These are phyloP conservation scores for Trametes cingulata DNA, from an alignment of 768 basidiomycete species.

Conservation along the genomic window DNA sequence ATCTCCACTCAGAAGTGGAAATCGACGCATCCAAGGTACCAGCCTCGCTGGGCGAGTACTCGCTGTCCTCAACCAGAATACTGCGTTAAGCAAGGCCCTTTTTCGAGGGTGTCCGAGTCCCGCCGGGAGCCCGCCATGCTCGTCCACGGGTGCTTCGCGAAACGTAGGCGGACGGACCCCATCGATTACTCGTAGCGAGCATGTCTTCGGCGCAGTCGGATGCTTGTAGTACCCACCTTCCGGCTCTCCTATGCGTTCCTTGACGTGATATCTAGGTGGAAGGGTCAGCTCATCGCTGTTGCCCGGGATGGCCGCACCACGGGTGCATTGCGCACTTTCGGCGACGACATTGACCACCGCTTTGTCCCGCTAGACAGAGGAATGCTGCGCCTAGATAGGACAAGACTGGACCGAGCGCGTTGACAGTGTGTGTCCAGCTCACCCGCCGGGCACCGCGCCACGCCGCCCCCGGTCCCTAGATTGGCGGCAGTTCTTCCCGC, in stretches of 20 bases:
- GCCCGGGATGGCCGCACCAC: neutral
- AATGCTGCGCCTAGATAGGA: too few relatives aligned
- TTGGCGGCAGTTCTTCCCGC: neutral
- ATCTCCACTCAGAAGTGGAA: neutral
- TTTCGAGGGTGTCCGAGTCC: too few relatives aligned
- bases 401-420: neutral
- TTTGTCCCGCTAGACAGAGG: neutral
- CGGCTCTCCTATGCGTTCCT: too few relatives aligned
- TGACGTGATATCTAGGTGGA: too few relatives aligned
- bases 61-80: neutral
- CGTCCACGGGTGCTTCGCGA: too few relatives aligned
- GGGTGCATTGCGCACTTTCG: neutral
- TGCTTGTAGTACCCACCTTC: too few relatives aligned
- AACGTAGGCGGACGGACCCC: too few relatives aligned
- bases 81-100: too few relatives aligned
- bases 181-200: too few relatives aligned
- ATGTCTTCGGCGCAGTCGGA: too few relatives aligned
- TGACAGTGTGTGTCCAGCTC: neutral
- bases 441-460: neutral
- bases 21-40: neutral
- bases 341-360: neutral
- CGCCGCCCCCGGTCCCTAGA: neutral
- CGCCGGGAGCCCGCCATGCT: too few relatives aligned
- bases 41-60: neutral
- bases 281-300: neutral